Evolutionary conservation across 495 filamentous ascomycete genomes (phyloP).

Genomic region (Daldinia loculata): DNA sequence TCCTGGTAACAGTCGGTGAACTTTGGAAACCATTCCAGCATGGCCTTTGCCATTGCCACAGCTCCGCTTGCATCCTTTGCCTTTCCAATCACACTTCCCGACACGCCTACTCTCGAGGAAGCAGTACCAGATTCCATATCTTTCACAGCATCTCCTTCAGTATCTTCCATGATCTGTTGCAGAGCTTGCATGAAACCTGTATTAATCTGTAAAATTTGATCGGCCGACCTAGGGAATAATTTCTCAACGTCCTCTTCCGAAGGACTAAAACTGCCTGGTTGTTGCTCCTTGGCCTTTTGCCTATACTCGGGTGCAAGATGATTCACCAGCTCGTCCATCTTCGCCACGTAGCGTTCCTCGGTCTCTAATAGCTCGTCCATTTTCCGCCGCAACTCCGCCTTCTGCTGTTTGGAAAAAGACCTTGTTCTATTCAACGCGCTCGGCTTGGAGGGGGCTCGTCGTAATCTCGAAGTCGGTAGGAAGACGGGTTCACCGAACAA

Average conservation of each 20-base stretch:
- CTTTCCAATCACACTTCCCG: slow-evolving; percentile 55
- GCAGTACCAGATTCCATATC: slow-evolving; percentile 63
- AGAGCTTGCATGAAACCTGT: slow-evolving; percentile 78
- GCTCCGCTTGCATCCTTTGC: slow-evolving; percentile 76
- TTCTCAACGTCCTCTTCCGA: slow-evolving; percentile 73
- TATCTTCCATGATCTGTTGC: slow-evolving; percentile 78
- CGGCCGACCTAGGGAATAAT: slow-evolving; percentile 82
- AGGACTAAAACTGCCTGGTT: slow-evolving; percentile 72
- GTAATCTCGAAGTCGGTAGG: slow-evolving; percentile 85
- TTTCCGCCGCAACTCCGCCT: slow-evolving; percentile 82
- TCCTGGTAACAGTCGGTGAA: slow-evolving; percentile 89
- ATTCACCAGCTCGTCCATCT: slow-evolving; percentile 81
- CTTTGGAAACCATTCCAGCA: slow-evolving; percentile 88
- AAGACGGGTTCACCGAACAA: slow-evolving; percentile 84
- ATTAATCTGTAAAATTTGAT: slow-evolving; percentile 81
- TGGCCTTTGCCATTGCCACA: slow-evolving; percentile 74
- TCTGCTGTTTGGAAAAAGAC: slow-evolving; percentile 79
- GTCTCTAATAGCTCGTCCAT: slow-evolving; percentile 94
- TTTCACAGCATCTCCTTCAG: slow-evolving; percentile 78
- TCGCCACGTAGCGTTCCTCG: slow-evolving; percentile 90
- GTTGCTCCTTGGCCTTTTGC: slow-evolving; percentile 66
- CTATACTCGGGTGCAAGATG: slow-evolving; percentile 78
- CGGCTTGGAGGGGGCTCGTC: slow-evolving; percentile 85
- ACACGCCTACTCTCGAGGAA: slow-evolving; percentile 55
- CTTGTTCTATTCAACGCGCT: slow-evolving; percentile 77